Evolutionary conservation across 176 grass and related monocot species (phyloP), one percentile per base, ranked within the genome.

Genomic region (Pontederia crassipes): DNA sequence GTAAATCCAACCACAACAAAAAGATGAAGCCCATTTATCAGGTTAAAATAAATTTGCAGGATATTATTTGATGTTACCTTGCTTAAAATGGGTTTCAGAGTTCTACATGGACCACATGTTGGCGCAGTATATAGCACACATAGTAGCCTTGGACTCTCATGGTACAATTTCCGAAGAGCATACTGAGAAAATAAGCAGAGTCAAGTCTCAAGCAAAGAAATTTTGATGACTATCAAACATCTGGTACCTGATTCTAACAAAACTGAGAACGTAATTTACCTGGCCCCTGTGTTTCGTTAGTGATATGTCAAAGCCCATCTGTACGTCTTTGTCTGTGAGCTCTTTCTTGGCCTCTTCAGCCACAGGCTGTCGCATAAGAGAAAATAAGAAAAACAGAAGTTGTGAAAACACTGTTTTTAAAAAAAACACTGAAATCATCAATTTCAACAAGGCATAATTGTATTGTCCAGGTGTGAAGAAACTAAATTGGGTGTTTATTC

Each of bases 21-120:
- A n/a, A 5, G 51, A 29, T 27, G 18, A 51, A 50, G 11, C 47
- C 28, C 24, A 9, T 52, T 28, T 51, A 8, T 48, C 15, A 13
- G 46, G 18, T 8, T 18, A 61, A 45, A 2, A 61, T 16, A 14
- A 9, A 61, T 58, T 26, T 11, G 3, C 11, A 58, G 55, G 3
- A 10, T 26, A 58, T 10, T 20, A 58, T 18, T 58, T 54, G 32
- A 70, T 66, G 73, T 18, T 78, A 98, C 94, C 94, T 98, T 93
- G 88, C 69, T 83, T 61, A 98, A 65, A 73, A 98, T 98, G 74
- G 94, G 94, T 63, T 98, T 98, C 71, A 98, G 79, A 46, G 94
- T 98, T 80, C 94, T 92, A 66, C 94, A 98, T 45, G 94, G 94
- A 79, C 94, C 94, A 52, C 94, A 98, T 66, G 94, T 98, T 14